Evolutionary conservation across 495 filamentous ascomycete species (phyloP).

Genomic region (Chaetomium tenue): DNA sequence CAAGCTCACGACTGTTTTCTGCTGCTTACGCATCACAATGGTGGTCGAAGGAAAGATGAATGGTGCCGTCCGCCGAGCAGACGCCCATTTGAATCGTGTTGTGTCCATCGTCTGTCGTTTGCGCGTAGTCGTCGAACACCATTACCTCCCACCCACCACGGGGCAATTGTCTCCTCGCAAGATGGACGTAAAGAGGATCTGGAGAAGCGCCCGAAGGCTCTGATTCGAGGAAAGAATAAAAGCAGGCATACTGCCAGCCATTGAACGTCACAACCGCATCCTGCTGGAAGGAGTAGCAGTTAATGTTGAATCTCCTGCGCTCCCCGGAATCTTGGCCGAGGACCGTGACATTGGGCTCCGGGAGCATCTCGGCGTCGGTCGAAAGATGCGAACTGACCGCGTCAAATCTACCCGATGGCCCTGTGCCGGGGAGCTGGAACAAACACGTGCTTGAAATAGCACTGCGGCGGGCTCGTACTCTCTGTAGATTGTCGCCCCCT

Average conservation of each 20-base stretch:
- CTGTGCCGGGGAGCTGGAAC: slow-evolving; percentile 1
- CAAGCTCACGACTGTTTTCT: background rate
- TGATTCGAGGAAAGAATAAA: slow-evolving; percentile 39
- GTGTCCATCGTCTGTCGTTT: slow-evolving; percentile 50
- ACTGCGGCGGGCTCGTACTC: background rate
- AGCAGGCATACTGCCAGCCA: slow-evolving; percentile 49
- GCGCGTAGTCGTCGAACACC: slow-evolving; percentile 48
- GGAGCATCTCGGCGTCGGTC: slow-evolving; percentile 25
- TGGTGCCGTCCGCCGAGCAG: slow-evolving; percentile 48
- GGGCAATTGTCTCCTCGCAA: slow-evolving; percentile 44
- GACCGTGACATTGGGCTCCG: slow-evolving; percentile 32
- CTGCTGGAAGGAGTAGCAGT: slow-evolving; percentile 48
- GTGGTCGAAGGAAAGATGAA: slow-evolving; percentile 50
- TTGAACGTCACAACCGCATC: slow-evolving; percentile 41
- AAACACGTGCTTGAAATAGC: slow-evolving; percentile 1
- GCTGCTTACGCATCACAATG: slow-evolving; percentile 42
- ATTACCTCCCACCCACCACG: slow-evolving; percentile 42
- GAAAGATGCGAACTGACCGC: no score
- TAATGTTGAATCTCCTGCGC: slow-evolving; percentile 38
- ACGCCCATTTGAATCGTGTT: slow-evolving; percentile 53
- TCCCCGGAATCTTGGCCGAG: slow-evolving; percentile 40
- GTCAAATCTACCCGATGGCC: background rate
- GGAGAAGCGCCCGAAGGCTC: slow-evolving; percentile 3
- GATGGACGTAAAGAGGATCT: slow-evolving; percentile 44
- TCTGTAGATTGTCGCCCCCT: background rate